Percentiles rank a stretch among this genome's conserved stretches.
phyloP scores from a whole-genome alignment of 2,329 filamentous ascomycete species.

The Daldinia eschscholtzii region DNA sequence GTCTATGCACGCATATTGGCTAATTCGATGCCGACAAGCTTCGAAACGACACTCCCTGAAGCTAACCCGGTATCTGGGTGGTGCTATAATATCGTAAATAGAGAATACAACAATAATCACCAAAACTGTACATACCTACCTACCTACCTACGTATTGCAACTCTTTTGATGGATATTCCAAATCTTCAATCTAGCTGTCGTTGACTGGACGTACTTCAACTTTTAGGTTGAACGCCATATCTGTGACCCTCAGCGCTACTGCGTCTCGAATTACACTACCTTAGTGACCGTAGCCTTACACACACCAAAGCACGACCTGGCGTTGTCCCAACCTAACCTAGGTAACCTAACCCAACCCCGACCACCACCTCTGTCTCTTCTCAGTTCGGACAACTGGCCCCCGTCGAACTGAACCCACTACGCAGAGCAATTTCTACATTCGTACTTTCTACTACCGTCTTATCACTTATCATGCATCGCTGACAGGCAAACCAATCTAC shows the following conservation, averaged over 20 bases:
- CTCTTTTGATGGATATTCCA: background rate
- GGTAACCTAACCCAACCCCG: slow-evolving; percentile 8
- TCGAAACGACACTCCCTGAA: slow-evolving; percentile 39
- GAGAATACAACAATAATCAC: slow-evolving; percentile 34
- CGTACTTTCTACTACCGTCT: background rate
- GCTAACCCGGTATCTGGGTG: slow-evolving; percentile 26
- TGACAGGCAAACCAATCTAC: slow-evolving; percentile 9
- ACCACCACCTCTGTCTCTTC: slow-evolving; percentile 10
- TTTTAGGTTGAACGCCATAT: slow-evolving; percentile 16
- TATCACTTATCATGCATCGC: slow-evolving; percentile 25
- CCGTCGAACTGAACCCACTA: slow-evolving; percentile 30
- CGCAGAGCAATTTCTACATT: slow-evolving; percentile 8
- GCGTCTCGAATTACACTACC: slow-evolving; percentile 24
- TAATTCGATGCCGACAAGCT: slow-evolving; percentile 38
- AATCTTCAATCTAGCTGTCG: background rate
- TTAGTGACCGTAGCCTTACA: slow-evolving; percentile 28
- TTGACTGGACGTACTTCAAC: slow-evolving; percentile 15
- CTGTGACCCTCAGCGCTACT: slow-evolving; percentile 14
- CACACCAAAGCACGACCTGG: slow-evolving; percentile 1
- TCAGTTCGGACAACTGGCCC: slow-evolving; percentile 25
- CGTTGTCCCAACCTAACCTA: slow-evolving; percentile 7
- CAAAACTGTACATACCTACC: slow-evolving; percentile 5
- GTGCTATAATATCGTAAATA: slow-evolving; percentile 36
- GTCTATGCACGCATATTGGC: slow-evolving; percentile 39
- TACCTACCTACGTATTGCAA: slow-evolving; percentile 10